Evolutionary conservation across 345 rosid genomes (phyloP), one percentile per base, ranked within the genome.

Genomic region (Isatis tinctoria): DNA sequence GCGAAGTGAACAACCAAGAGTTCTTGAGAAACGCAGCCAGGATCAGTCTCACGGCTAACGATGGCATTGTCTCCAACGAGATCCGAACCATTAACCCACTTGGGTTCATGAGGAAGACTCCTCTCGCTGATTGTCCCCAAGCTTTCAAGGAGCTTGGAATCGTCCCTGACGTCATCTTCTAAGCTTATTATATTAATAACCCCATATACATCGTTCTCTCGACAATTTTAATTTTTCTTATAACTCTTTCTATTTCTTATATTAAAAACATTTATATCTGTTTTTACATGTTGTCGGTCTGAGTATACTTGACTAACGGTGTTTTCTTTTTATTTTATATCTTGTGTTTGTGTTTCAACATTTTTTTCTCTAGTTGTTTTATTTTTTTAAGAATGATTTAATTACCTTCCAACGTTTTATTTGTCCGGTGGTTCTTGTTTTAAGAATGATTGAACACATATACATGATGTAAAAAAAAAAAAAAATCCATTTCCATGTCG

Each of bases 91-190:
- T 82, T 45, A 88, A 78, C 74, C 93, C 96, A 64, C 85, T 90
- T 51, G 87, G 90, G 16, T 86, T 85, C 85, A 69, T 85, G 85
- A 83, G 59, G 77, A 74, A 80, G 72, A 59, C 75, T 59, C 76
- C 84, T 71, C 79, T 81, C 6, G 54, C 83, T 14, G 84, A 79
- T 36, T 88, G 93, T 73, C 16, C 70, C 33, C 75, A 82, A 1
- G 83, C 75, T 66, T 81, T 88, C 67, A 74, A 44, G 52, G 96
- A 90, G 60, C 90, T 90, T 54, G 91, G 88, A 58, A 70, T 87
- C 36, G 66, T 78, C 54, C 18, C 81, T 11, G 24, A 41, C 6
- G 82, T 71, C 65, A 36, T 45, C 35, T 72, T 74, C 57, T 78
- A 74, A 74, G 53, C 33, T 62, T 61, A n/a, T 11, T 54, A 8